Evolutionary conservation across 129 eudicot species (phyloP).

Genomic region (Solidago caesia): DNA sequence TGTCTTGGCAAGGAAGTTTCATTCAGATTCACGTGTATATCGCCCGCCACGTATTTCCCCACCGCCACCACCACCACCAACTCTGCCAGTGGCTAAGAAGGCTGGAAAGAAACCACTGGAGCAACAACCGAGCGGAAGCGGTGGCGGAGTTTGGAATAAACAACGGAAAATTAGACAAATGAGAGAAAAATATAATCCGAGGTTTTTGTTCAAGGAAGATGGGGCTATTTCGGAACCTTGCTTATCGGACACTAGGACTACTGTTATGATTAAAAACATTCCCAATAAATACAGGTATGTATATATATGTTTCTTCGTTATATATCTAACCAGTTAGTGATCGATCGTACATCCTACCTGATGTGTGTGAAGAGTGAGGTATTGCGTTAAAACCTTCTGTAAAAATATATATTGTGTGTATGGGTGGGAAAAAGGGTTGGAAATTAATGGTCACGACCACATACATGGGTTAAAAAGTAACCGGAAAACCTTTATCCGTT

Average conservation of each 20-base stretch:
- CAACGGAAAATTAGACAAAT: conserved; percentile 36
- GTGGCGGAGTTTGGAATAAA: conserved; percentile 26
- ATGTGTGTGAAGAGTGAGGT: no score
- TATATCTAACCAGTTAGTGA: no score
- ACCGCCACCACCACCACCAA: background rate
- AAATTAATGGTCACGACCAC: no score
- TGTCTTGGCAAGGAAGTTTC: conserved; percentile 8
- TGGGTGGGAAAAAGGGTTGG: no score
- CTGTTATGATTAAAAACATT: conserved; percentile 95
- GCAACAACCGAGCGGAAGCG: background rate
- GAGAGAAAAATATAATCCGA: conserved; percentile 48
- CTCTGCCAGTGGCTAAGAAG: conserved; percentile 7
- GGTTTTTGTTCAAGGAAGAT: conserved; percentile 76
- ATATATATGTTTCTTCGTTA: no score
- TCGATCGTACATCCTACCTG: no score
- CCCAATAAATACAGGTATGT: conserved; percentile 94
- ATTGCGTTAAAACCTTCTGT: no score
- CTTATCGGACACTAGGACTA: conserved; percentile 69
- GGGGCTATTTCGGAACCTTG: conserved; percentile 49
- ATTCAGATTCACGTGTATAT: conserved; percentile 6
- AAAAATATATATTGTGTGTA: no score
- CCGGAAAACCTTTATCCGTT: no score
- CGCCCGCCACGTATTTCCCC: conserved; percentile 18
- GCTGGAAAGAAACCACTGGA: conserved; percentile 19
- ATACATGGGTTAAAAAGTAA: no score